Evolutionary conservation across 2,329 filamentous ascomycete species (phyloP).

Genomic region (Hysterium pulicare): DNA sequence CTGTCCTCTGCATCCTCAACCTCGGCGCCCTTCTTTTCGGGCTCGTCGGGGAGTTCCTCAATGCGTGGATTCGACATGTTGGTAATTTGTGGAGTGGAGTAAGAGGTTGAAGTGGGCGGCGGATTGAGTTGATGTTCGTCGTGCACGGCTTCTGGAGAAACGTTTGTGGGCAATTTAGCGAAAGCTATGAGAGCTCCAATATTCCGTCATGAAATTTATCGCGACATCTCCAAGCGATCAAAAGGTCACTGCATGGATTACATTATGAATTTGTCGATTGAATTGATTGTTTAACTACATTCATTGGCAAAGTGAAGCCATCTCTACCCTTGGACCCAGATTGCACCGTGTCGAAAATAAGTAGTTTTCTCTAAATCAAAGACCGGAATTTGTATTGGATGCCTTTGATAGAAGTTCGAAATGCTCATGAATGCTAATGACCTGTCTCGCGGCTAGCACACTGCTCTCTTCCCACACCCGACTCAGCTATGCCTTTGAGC

Average conservation of each 20-base stretch:
- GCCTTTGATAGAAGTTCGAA: conserved; percentile 34
- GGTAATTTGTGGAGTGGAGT: conserved; percentile 35
- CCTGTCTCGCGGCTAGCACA: conserved; percentile 33
- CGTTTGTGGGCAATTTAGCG: conserved; percentile 28
- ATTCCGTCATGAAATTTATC: not conserved
- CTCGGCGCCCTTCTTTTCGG: conserved; percentile 72
- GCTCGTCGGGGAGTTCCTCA: conserved; percentile 92
- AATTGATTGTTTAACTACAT: conserved; percentile 37
- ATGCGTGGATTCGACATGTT: conserved; percentile 97
- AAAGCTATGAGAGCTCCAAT: too few species aligned
- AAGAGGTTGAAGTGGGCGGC: conserved; percentile 10
- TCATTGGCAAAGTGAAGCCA: conserved; percentile 37
- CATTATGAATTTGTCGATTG: conserved; percentile 38
- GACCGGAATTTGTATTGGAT: conserved; percentile 39
- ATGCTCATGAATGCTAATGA: conserved; percentile 38
- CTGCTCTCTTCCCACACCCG: conserved; percentile 24
- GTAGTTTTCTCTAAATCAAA: conserved; percentile 21
- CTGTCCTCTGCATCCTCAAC: conserved; percentile 70
- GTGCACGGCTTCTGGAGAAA: conserved; percentile 3
- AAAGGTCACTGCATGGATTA: too few species aligned
- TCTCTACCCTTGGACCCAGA: conserved; percentile 38
- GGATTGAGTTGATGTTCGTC: conserved; percentile 13
- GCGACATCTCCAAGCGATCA: conserved; percentile 1
- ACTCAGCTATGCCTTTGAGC: conserved; percentile 38
- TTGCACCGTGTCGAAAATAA: conserved; percentile 39